Evolutionary conservation across 352 stramenopile genomes (phyloP), one percentile per base, ranked within the genome.

Genomic region (Pythium plurisporium): DNA sequence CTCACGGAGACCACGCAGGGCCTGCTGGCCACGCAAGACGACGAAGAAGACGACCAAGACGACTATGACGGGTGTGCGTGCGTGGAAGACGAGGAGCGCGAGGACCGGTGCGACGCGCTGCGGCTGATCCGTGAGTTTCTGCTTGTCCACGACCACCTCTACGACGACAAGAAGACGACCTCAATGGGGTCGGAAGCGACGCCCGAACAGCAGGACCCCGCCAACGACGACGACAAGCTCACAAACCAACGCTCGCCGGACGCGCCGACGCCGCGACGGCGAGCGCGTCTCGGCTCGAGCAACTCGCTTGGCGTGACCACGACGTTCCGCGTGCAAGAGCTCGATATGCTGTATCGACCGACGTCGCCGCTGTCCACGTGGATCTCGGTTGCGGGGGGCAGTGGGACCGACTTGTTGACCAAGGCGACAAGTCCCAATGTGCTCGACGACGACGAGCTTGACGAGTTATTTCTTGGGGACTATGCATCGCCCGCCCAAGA

Each of bases 1-100:
- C 62, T 91, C 19, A 72, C 89, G 29, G 74, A 84, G 59, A 84
- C 70, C 0, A 89, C 80, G 10, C 80, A 86, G 34, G 80, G 80
- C 4, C 58, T 91, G 57, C 46, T 91, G 3, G 67, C 71, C 14
- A 79, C 76, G 23, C 70, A 85, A 29, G 74, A 80, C 11, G 67
- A 82, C 19, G 67, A 81, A 40, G 62, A 79, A 2, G 33, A 46
- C 30, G 74, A 80, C 8, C 60, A 76, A 10, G 63, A 79, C 29
- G 62, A 81, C 19, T 66, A 83, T 31, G 71, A 75, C 2, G 36
- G 4, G 8, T 42, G 36, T n/a, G 36, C 7, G 11, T 55, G 22
- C 14, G 67, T 74, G n/a, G 67, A 81, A 31, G 58, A 77, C 19
- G 33, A 77, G 11, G 70, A 81, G 20, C 65, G 65, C 0, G 68